A percentile compares a stretch with the other conserved stretches of the same genome.
These are phyloP conservation scores for Sonneratia alba DNA, from an alignment of 345 rosid genomes.

Conservation along the genomic window DNA sequence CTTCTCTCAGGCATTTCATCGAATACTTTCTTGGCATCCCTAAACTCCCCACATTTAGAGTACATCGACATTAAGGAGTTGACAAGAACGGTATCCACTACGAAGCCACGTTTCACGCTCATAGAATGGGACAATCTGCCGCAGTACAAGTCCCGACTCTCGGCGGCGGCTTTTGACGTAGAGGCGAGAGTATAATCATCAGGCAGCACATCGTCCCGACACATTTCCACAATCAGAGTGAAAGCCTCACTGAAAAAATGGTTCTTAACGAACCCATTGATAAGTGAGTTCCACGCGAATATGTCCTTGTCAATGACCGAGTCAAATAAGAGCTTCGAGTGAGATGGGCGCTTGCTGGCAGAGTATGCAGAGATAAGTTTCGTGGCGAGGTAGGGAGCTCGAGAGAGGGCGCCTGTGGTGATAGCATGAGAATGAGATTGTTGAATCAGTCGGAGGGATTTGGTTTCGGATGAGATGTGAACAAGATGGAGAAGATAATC, in stretches of 20 bases:
- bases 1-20: conserved; percentile 45
- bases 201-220: conserved; percentile 20
- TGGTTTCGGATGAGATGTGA: conserved; percentile 21
- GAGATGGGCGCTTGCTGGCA: conserved; percentile 13
- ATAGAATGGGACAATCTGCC: conserved; percentile 42
- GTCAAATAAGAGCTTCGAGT: conserved; percentile 35
- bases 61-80: conserved; percentile 64
- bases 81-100: conserved; percentile 30
- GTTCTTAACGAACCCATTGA: conserved; percentile 44
- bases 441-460: conserved; percentile 24
- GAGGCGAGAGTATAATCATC: conserved; percentile 50
- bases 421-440: conserved; percentile 43
- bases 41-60: conserved; percentile 24
- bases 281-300: conserved; percentile 45
- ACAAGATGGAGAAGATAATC: conserved; percentile 26
- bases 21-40: conserved; percentile 28
- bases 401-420: conserved; percentile 20
- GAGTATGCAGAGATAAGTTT: conserved; percentile 57
- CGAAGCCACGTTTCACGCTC: conserved; percentile 30
- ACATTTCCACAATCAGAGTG: conserved; percentile 30
- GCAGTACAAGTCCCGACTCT: conserved; percentile 24
- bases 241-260: conserved; percentile 24
- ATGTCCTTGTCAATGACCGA: conserved; percentile 22
- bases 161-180: conserved; percentile 30
- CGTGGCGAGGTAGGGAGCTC: conserved; percentile 36